A percentile compares a stretch with the other conserved stretches of the same genome.
Conservation (phyloP, 2,329 filamentous ascomycete species). For the Coleophoma eucalyptorum region DNA sequence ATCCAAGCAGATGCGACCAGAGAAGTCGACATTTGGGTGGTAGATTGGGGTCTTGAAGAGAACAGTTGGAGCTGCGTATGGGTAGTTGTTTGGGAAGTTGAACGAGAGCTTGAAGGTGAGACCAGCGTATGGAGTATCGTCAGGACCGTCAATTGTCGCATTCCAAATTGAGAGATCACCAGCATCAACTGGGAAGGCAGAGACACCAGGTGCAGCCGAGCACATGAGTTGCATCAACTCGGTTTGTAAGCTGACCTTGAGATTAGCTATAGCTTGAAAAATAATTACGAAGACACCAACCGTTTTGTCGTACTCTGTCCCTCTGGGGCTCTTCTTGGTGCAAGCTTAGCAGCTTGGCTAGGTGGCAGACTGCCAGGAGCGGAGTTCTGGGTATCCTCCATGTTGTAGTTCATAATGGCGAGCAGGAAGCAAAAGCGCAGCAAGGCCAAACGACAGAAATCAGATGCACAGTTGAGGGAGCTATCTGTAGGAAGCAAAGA, state of each 20-base stretch:
- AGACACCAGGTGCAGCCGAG: conserved; percentile 86
- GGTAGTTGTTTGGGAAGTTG: conserved; percentile 87
- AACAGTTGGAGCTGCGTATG: conserved; percentile 85
- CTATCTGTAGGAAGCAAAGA: not conserved
- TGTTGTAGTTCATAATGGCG: conserved; percentile 37
- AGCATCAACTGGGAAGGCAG: conserved; percentile 87
- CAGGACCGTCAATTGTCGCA: conserved; percentile 87
- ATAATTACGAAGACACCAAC: conserved; percentile 37
- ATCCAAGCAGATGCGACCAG: conserved; percentile 92
- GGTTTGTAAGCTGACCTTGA: conserved; percentile 71
- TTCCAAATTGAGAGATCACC: conserved; percentile 91
- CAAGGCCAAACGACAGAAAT: not conserved
- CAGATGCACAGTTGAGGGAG: not conserved
- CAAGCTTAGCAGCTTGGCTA: conserved; percentile 58
- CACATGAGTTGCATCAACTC: conserved; percentile 99
- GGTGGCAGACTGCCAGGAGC: conserved; percentile 49
- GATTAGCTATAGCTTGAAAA: conserved; percentile 6
- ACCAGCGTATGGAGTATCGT: conserved; percentile 84
- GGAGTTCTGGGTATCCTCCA: conserved; percentile 62
- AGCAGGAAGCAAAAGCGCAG: conserved; percentile 2
- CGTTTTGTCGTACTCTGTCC: conserved; percentile 75
- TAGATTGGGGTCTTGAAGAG: conserved; percentile 99
- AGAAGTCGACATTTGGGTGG: conserved; percentile 98
- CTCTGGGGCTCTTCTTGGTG: conserved; percentile 55
- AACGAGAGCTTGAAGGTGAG: conserved; percentile 92